phyloP scores from a whole-genome alignment of 73 alveolate genomes.

The Paramecium biaurelia region DNA sequence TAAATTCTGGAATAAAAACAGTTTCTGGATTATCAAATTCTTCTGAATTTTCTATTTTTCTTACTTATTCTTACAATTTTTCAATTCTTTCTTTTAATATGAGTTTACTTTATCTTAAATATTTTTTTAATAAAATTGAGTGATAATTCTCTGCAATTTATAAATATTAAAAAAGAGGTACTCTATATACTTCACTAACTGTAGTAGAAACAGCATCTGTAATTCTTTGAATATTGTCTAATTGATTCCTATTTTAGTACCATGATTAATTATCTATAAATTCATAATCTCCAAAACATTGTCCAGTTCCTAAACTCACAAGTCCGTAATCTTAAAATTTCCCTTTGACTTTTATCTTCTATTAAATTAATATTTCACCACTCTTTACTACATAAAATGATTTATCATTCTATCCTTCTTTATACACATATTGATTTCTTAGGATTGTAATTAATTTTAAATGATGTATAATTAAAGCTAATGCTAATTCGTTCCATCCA shows the following conservation, averaged over 20 bases:
- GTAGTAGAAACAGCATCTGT: conserved; percentile 9
- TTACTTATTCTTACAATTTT: neutral
- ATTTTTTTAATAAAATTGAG: neutral
- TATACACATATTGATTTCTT: neutral
- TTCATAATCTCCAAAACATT: conserved; percentile 51
- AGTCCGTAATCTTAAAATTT: neutral
- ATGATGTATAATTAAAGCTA: conserved; percentile 15
- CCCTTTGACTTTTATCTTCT: neutral
- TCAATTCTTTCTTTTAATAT: neutral
- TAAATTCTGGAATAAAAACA: neutral
- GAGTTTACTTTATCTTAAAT: neutral
- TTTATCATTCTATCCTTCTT: neutral
- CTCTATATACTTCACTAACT: neutral
- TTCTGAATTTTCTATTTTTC: neutral
- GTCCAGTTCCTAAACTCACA: neutral
- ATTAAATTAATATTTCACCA: neutral
- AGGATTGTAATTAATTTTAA: neutral
- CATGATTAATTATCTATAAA: neutral
- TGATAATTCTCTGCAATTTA: neutral
- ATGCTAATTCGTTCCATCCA: neutral
- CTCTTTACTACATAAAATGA: neutral
- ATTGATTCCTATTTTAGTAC: neutral
- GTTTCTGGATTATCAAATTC: neutral
- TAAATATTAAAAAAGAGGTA: neutral
- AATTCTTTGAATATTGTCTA: neutral